A percentile compares a stretch with the other conserved stretches of the same genome.
Conservation (phyloP, 257 asterid species). For the Henckelia pumila region DNA sequence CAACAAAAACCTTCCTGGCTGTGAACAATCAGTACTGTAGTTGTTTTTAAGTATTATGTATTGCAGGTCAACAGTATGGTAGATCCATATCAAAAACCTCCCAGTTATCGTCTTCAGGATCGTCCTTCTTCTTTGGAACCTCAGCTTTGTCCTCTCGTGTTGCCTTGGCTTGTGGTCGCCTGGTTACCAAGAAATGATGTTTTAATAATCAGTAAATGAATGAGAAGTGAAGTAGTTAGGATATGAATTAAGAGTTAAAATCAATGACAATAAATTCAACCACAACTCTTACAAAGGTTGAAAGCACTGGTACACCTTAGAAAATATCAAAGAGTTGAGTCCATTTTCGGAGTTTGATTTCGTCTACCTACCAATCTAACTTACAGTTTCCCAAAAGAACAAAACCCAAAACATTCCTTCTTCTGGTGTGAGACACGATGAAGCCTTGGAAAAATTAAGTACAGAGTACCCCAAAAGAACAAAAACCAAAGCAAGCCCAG, state of each 20-base stretch:
- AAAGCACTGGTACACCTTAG: background rate
- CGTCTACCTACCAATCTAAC: background rate
- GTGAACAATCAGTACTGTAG: background rate
- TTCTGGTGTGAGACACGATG: background rate
- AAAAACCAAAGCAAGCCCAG: background rate
- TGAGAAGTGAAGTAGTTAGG: background rate
- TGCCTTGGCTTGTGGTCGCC: constrained; percentile 37
- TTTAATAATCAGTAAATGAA: constrained; percentile 4
- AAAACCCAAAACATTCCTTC: background rate
- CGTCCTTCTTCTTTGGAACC: constrained; percentile 27
- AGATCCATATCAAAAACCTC: constrained; percentile 37
- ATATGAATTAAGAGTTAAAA: background rate
- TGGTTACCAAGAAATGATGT: constrained; percentile 22
- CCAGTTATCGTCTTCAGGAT: constrained; percentile 57
- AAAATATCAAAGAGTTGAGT: background rate
- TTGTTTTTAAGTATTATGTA: no score
- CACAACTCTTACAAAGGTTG: background rate
- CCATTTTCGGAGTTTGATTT: background rate
- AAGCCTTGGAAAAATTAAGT: background rate
- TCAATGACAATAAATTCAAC: background rate
- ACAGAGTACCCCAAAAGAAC: no score
- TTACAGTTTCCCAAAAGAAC: no score
- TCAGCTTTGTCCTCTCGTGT: constrained; percentile 21
- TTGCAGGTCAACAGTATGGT: constrained; percentile 39
- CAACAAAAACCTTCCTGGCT: no score